Evolutionary conservation across 2,329 filamentous ascomycete species (phyloP).

Genomic region (Colletotrichum liriopes): DNA sequence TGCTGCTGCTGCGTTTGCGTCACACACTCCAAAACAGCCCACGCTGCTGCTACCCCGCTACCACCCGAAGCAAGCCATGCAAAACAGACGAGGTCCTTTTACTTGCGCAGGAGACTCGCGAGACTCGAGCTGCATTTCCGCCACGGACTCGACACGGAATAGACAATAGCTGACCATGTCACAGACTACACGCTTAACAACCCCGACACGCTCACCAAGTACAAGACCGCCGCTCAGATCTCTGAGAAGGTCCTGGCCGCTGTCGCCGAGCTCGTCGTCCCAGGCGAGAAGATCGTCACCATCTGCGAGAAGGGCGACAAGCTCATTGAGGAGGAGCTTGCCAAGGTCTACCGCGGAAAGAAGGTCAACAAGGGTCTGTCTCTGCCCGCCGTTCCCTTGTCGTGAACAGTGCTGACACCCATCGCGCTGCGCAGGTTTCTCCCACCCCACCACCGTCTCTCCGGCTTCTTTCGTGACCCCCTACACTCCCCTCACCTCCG

Average conservation of each 20-base stretch:
- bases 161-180: conserved; percentile 22
- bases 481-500: conserved; percentile 92
- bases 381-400: conserved; percentile 16
- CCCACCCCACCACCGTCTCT: conserved; percentile 95
- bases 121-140: conserved; percentile 14
- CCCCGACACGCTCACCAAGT: conserved; percentile 97
- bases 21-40: conserved; percentile 46
- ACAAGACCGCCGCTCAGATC: conserved; percentile 96
- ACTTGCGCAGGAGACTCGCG: conserved; percentile 24
- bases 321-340: conserved; percentile 91
- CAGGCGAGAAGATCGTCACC: conserved; percentile 92
- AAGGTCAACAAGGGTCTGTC: conserved; percentile 89
- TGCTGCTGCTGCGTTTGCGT: conserved; percentile 44
- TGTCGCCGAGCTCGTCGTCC: conserved; percentile 81
- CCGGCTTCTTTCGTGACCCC: conserved; percentile 95
- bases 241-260: conserved; percentile 95
- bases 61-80: conserved; percentile 17
- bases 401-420: conserved; percentile 41
- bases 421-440: conserved; percentile 74
- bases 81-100: conserved; percentile 11
- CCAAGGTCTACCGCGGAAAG: conserved; percentile 98
- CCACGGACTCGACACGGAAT: neutral
- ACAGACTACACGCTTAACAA: conserved; percentile 91
- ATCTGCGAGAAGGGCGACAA: conserved; percentile 97
- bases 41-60: conserved; percentile 36